These are phyloP conservation scores for Rickenella mellea DNA, from an alignment of 768 basidiomycete genomes.

Conservation along the genomic window DNA sequence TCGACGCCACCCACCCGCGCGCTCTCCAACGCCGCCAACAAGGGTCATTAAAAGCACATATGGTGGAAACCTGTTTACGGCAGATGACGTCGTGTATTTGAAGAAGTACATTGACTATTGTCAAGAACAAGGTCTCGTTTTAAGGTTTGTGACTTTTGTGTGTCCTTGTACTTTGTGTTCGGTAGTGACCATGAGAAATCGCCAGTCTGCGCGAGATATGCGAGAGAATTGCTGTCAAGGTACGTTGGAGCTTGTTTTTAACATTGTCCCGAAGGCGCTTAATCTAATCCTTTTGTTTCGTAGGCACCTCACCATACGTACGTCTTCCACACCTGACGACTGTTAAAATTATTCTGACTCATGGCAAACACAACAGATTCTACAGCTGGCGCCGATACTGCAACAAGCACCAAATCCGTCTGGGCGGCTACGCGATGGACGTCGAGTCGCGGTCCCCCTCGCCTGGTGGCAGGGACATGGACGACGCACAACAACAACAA, in stretches of 20 bases:
- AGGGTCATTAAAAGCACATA: slow-evolving; percentile 85
- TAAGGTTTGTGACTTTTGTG: slow-evolving; percentile 41
- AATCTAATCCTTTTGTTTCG: slow-evolving; percentile 3
- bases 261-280: slow-evolving; percentile 1
- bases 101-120: slow-evolving; percentile 89
- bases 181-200: neutral
- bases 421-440: slow-evolving; percentile 78
- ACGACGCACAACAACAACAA: neutral
- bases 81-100: slow-evolving; percentile 74
- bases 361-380: slow-evolving; percentile 36
- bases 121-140: slow-evolving; percentile 75
- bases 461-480: too few species aligned
- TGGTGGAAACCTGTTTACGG: slow-evolving; percentile 80
- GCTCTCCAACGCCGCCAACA: slow-evolving; percentile 77
- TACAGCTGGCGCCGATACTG: slow-evolving; percentile 90
- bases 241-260: slow-evolving; percentile 15
- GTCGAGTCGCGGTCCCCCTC: slow-evolving; percentile 21
- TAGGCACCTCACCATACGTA: slow-evolving; percentile 88
- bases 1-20: slow-evolving; percentile 53
- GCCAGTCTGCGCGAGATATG: slow-evolving; percentile 72
- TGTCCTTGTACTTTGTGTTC: neutral
- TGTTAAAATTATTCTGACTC: neutral
- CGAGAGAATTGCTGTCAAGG: slow-evolving; percentile 79
- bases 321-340: slow-evolving; percentile 12
- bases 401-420: slow-evolving; percentile 87